phyloP scores from a whole-genome alignment of 768 basidiomycete species.

The Mycena sanguinolenta region DNA sequence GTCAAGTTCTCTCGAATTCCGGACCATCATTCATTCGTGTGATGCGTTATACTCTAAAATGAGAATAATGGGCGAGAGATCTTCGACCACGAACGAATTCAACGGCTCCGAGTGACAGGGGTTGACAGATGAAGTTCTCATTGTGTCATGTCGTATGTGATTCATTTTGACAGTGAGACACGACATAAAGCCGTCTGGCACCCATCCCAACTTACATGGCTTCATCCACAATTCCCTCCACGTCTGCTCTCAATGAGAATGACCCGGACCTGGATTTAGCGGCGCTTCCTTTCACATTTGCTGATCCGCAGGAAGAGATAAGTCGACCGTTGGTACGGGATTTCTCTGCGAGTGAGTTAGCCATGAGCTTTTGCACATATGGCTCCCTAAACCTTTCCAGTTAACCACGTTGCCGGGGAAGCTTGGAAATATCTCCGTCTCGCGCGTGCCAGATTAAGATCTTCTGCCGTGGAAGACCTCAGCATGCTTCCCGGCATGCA shows the following conservation, averaged over 20 bases:
- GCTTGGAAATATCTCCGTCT: slow-evolving; percentile 16
- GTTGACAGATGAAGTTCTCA: no score
- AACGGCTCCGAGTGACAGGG: no score
- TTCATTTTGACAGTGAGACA: no score
- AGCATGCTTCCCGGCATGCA: slow-evolving; percentile 15
- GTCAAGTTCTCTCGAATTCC: no score
- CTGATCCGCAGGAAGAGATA: neutral
- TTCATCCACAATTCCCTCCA: neutral
- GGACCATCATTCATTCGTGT: no score
- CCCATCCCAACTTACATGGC: neutral
- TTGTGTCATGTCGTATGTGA: no score
- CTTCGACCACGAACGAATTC: no score
- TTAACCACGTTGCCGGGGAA: slow-evolving; percentile 1
- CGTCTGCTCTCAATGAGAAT: neutral
- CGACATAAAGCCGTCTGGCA: no score
- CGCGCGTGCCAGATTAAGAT: neutral
- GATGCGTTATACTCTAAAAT: no score
- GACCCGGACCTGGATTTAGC: neutral
- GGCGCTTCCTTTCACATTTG: neutral
- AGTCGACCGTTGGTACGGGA: neutral
- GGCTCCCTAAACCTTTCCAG: neutral
- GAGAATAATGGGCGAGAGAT: no score
- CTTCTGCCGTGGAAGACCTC: neutral
- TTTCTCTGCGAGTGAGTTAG: neutral
- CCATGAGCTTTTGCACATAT: neutral